Evolutionary conservation across 768 basidiomycete genomes (phyloP), one percentile per base, ranked within the genome.

Genomic region (Mycena amicta): DNA sequence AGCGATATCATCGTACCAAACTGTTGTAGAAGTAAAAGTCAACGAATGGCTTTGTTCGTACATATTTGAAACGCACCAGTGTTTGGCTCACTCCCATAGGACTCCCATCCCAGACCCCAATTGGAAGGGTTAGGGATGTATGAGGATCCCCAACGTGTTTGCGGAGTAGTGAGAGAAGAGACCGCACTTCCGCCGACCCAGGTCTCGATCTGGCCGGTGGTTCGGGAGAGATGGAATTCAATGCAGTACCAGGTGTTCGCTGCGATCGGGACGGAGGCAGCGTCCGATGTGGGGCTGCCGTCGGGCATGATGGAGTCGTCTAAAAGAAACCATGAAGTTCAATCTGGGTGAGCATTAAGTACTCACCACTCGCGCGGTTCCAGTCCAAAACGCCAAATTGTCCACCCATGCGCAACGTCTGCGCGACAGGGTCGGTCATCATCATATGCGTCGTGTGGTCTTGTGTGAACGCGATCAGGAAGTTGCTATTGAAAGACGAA

Each of bases 221-320:
- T 55, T 20, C 57, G 56, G 53, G 63, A 57, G 59, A 64, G 56
- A 54, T 64, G 56, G 59, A 64, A 64, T 58, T 64, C 63, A 27
- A 64, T 64, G 60, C 63, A 64, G 54, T 64, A 64, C 63, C 63
- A 64, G 50, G 60, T 64, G 63, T 60, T 56, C 56, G 45, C 60
- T 27, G 37, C 60, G 60, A 64, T 64, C 45, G 63, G 49, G 53
- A 64, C 54, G 54, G 63, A 64, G 37, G 50, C 59, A 40, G 63
- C 56, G 53, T 61, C n/a, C 37, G 52, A 52, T 50, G 50, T 51
- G 41, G 59, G 63, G 54, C 53, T 55, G 60, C 63, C 63, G 60
- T 61, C 63, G 53, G 63, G 63, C 63, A 64, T 64, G 53, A 64
- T 64, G 40, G 63, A 61, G 63, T 64, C 63, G 59, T 64, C 63